Evolutionary conservation across 305 asterid species (phyloP).

Genomic region (Fraxinus xanthoxyloides): DNA sequence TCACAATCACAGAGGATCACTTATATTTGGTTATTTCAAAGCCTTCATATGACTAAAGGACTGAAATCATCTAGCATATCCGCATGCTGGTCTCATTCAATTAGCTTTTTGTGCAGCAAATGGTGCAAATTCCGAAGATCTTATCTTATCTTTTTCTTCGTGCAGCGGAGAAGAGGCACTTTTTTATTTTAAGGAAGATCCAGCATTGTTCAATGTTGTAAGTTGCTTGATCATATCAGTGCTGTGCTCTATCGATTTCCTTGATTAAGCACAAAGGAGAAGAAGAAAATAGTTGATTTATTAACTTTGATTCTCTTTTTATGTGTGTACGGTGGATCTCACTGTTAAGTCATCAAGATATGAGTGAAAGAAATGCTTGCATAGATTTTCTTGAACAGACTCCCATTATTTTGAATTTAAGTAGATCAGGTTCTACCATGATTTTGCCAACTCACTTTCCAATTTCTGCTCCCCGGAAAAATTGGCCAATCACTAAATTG

Average conservation of each 20-base stretch:
- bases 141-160: conserved; percentile 2
- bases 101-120: not conserved
- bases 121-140: not conserved
- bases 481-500: not conserved
- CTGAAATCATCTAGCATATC: not conserved
- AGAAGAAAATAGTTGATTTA: not conserved
- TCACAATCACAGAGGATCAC: not conserved
- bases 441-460: not conserved
- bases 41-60: not conserved
- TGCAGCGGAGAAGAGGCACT: conserved; percentile 45
- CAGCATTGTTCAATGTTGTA: conserved; percentile 42
- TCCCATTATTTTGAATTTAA: not conserved
- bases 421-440: not conserved
- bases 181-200: conserved; percentile 41
- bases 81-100: not conserved
- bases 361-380: not conserved
- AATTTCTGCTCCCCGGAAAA: not conserved
- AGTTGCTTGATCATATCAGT: conserved; percentile 1
- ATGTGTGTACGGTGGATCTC: not conserved
- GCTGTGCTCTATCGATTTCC: not conserved
- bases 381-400: not conserved
- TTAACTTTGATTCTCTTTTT: not conserved
- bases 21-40: not conserved
- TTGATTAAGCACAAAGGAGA: not conserved
- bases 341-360: not conserved